These are phyloP conservation scores for Sugiyamaella lignohabitans DNA, from an alignment of 805 yeast genomes.

Conservation along the genomic window DNA sequence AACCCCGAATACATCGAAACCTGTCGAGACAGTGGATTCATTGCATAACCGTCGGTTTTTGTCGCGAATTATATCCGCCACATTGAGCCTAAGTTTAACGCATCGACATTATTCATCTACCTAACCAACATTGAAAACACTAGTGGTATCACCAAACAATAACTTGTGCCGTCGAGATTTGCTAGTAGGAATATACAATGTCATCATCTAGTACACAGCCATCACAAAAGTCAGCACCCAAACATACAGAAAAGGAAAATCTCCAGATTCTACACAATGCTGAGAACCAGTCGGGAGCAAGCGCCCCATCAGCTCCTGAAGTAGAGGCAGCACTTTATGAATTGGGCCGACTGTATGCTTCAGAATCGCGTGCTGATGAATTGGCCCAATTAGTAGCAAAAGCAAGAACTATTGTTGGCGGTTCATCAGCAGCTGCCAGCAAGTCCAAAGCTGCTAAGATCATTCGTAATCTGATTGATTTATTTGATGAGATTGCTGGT, in stretches of 20 bases:
- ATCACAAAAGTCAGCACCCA: too few relatives aligned
- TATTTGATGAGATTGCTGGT: conserved; percentile 43
- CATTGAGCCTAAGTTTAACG: too few relatives aligned
- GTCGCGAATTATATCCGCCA: too few relatives aligned
- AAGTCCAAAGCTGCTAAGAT: conserved; percentile 94
- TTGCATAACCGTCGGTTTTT: too few relatives aligned
- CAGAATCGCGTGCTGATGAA: conserved; percentile 40
- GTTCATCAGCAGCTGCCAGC: conserved; percentile 45
- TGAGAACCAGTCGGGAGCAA: not conserved
- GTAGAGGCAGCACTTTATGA: conserved; percentile 50
- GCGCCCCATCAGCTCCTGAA: not conserved
- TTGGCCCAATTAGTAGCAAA: conserved; percentile 57
- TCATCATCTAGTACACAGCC: too few relatives aligned
- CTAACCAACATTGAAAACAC: too few relatives aligned
- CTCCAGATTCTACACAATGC: not conserved
- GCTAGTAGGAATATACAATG: too few relatives aligned
- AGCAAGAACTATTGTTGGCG: conserved; percentile 64
- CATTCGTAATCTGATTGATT: conserved; percentile 72
- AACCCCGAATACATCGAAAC: too few relatives aligned
- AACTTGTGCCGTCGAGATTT: too few relatives aligned
- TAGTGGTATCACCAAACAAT: too few relatives aligned
- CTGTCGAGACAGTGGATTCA: too few relatives aligned
- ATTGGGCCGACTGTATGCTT: conserved; percentile 65
- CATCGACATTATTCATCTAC: too few relatives aligned
- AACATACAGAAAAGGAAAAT: not conserved